Percentiles rank a stretch among this genome's conserved stretches.
These are phyloP conservation scores for Ceratocystis lukuohia DNA, from an alignment of 2,329 filamentous ascomycete genomes.

Conservation along the genomic window DNA sequence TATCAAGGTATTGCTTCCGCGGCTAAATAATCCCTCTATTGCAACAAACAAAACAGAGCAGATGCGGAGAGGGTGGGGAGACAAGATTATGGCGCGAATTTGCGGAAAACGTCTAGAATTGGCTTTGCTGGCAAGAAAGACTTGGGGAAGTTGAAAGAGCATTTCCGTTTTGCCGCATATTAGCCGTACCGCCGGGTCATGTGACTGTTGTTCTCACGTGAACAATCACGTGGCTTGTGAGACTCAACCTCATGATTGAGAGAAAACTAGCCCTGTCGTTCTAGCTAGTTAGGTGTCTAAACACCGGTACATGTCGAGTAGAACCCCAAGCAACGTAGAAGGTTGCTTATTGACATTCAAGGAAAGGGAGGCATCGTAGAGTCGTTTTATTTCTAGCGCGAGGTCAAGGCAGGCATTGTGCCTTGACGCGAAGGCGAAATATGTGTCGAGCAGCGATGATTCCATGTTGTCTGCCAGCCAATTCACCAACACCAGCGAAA, in stretches of 20 bases:
- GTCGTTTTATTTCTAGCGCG: too few relatives aligned
- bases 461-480: too few relatives aligned
- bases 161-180: neutral
- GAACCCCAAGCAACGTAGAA: too few relatives aligned
- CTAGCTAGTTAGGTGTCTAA: too few relatives aligned
- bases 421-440: too few relatives aligned
- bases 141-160: neutral
- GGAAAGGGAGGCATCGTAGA: too few relatives aligned
- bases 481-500: too few relatives aligned
- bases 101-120: neutral
- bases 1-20: neutral
- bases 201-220: neutral
- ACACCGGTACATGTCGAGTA: too few relatives aligned
- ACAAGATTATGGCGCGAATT: neutral
- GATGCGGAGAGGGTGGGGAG: neutral
- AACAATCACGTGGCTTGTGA: neutral
- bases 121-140: neutral
- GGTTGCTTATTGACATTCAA: too few relatives aligned
- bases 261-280: too few relatives aligned
- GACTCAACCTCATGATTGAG: constrained; percentile 1
- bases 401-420: too few relatives aligned
- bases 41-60: neutral
- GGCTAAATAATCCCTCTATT: neutral
- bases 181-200: neutral
- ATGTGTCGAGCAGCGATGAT: too few relatives aligned